Conservation (phyloP, 2,329 filamentous ascomycete genomes). For the Chalaropsis thielavioides region DNA sequence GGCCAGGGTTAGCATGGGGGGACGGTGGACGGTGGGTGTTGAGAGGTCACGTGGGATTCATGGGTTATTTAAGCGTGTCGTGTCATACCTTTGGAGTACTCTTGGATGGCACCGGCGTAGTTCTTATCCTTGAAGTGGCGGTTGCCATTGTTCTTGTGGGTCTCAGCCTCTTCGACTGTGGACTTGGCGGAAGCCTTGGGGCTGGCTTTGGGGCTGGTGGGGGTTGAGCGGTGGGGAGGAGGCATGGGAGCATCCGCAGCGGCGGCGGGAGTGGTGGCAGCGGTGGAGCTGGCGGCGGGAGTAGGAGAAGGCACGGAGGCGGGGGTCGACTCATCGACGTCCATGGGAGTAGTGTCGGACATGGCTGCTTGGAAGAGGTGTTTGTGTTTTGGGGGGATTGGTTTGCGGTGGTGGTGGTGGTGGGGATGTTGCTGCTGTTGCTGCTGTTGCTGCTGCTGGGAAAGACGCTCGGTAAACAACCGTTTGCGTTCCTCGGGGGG, state of each 20-base stretch:
- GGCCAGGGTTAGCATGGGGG: too few relatives aligned
- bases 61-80: slow-evolving; percentile 8
- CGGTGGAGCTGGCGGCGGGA: background rate
- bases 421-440: background rate
- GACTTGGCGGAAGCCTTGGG: slow-evolving; percentile 43
- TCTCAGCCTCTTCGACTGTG: slow-evolving; percentile 63
- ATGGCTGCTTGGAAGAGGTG: slow-evolving; percentile 42
- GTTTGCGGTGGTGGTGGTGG: background rate
- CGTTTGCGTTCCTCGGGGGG: slow-evolving; percentile 78
- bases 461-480: slow-evolving; percentile 33
- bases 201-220: slow-evolving; percentile 40
- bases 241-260: slow-evolving; percentile 38
- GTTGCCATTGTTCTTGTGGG: slow-evolving; percentile 85
- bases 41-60: background rate
- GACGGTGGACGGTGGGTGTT: too few relatives aligned
- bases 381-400: slow-evolving; percentile 2
- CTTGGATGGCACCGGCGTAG: slow-evolving; percentile 72
- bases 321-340: slow-evolving; percentile 53
- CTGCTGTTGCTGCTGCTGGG: slow-evolving; percentile 9
- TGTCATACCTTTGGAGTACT: slow-evolving; percentile 77
- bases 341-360: slow-evolving; percentile 55
- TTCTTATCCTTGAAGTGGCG: slow-evolving; percentile 94
- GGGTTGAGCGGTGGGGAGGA: slow-evolving; percentile 50
- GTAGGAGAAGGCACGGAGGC: slow-evolving; percentile 33
- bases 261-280: slow-evolving; percentile 27